Conservation (phyloP, 306 rosid species). For the Acacia acuminata region DNA sequence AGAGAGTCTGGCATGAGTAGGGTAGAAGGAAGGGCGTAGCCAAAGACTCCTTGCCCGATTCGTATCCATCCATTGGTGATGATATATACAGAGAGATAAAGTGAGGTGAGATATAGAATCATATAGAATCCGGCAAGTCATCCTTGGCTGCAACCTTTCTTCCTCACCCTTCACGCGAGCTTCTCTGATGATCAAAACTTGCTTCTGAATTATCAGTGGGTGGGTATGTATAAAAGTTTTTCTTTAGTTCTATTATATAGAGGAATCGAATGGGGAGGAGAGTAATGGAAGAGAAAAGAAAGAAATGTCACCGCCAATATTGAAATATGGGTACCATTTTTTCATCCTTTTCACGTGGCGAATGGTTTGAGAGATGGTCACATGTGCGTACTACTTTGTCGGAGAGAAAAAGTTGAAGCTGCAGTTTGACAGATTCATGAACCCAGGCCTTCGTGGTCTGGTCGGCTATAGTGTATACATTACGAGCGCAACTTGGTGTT, state of each 20-base stretch:
- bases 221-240: background rate
- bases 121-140: constrained; percentile 5
- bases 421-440: background rate
- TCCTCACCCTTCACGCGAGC: constrained; percentile 1
- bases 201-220: background rate
- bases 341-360: background rate
- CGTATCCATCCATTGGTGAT: background rate
- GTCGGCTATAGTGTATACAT: background rate
- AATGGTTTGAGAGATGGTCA: background rate
- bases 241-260: background rate
- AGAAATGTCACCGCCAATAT: background rate
- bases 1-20: background rate
- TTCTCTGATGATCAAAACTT: background rate
- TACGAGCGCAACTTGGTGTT: background rate
- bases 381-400: background rate
- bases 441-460: background rate
- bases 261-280: background rate
- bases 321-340: background rate
- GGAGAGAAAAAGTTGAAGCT: background rate
- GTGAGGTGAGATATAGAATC: background rate
- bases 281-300: background rate
- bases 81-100: background rate
- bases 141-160: constrained; percentile 14
- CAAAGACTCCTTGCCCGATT: constrained; percentile 1
- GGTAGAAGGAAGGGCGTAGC: background rate